Evolutionary conservation across 495 filamentous ascomycete species (phyloP), one percentile per base, ranked within the genome.

Genomic region (Hyaloscypha hepaticicola): DNA sequence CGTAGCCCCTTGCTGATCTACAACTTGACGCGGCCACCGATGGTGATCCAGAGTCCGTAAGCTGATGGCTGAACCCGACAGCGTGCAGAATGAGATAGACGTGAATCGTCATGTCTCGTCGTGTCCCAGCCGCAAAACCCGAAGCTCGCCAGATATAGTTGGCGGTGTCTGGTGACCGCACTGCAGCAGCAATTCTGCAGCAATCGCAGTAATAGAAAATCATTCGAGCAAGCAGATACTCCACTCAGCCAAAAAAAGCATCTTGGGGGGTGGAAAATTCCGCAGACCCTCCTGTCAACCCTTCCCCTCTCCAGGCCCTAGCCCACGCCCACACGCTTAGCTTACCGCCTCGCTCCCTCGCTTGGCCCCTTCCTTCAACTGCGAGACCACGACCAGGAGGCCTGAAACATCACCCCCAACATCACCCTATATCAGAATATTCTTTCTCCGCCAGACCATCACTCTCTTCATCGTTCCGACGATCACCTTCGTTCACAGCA

Each of bases 381-480:
- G 27, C 26, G 27, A 7, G 25, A 57, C 53, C 26, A 33, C 22
- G 25, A 19, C 19, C 0, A 16, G 28, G 5, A 57, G 53, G 5
- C 8, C 53, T 57, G 53, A 57, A 57, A 57, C 53, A 57, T 27
- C 19, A 28, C 28, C 11, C 28, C 53, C 53, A 57, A 57, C 53
- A 33, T 57, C 27, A 26, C 33, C 22, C 28, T 26, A 21, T 57
- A 57, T 57, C 53, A 57, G 28, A 57, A 26, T 57, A 19, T 57
- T 31, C 28, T 33, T 26, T 21, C 50, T 19, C 21, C 19, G n/a
- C 22, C 22, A 19, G 50, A 28, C n/a, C 22, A 9, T 24, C 16
- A 28, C 26, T 28, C 28, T n/a, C 28, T 33, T 57, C 27, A 57
- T 57, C 53, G 19, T 57, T 22, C 53, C 3, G 22, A 57, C 25